Evolutionary conservation across 2,329 filamentous ascomycete genomes (phyloP).

Genomic region (Colletotrichum theobromicola): DNA sequence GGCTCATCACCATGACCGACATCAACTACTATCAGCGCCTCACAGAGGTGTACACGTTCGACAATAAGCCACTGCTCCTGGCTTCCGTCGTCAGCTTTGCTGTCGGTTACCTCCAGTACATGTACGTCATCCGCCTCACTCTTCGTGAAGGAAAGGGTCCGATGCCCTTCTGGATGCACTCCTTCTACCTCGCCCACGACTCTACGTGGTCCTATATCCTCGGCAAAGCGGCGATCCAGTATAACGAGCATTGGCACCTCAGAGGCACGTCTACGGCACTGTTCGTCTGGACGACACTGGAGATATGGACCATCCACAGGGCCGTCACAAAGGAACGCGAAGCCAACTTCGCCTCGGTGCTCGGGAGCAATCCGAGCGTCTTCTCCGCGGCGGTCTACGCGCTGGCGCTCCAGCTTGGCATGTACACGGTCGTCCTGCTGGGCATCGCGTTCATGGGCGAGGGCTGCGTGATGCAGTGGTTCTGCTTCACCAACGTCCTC

Average conservation of each 20-base stretch:
- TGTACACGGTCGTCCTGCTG: slow-evolving; percentile 9
- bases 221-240: background rate
- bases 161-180: slow-evolving; percentile 23
- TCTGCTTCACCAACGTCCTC: slow-evolving; percentile 18
- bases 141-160: slow-evolving; percentile 15
- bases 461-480: slow-evolving; percentile 17
- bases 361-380: background rate
- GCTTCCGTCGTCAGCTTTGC: background rate
- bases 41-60: background rate
- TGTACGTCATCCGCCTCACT: slow-evolving; percentile 13
- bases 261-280: background rate
- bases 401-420: background rate
- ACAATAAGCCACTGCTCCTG: background rate
- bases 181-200: slow-evolving; percentile 23
- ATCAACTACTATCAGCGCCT: slow-evolving; percentile 1
- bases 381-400: background rate
- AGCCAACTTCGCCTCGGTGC: background rate
- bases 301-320: slow-evolving; percentile 14
- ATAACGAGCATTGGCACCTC: slow-evolving; percentile 13
- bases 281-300: slow-evolving; percentile 7
- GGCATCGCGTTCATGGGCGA: slow-evolving; percentile 12
- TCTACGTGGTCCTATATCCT: slow-evolving; percentile 13
- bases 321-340: slow-evolving; percentile 10
- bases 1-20: background rate
- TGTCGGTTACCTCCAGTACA: slow-evolving; percentile 19